These are phyloP conservation scores for Angomonas deanei DNA, from an alignment of 208 protist genomes.

Conservation along the genomic window DNA sequence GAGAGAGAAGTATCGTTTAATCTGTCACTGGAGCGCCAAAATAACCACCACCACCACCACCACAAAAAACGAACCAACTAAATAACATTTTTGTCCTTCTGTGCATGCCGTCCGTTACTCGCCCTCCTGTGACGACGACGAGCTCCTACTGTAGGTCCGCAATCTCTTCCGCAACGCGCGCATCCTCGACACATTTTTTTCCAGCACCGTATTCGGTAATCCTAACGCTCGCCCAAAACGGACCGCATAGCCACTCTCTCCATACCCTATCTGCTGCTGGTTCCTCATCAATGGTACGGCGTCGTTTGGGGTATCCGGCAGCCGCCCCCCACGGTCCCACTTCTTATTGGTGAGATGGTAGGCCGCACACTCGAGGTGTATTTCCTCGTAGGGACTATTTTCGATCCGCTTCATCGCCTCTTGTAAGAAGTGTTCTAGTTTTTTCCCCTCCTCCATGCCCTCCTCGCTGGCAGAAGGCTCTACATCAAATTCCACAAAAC, in stretches of 20 bases:
- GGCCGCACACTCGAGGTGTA: constrained; percentile 20
- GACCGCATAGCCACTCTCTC: constrained; percentile 66
- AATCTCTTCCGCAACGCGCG: constrained; percentile 63
- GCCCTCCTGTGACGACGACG: constrained; percentile 2
- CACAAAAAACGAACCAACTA: neutral
- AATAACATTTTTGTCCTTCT: neutral
- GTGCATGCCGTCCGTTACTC: neutral
- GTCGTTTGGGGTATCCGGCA: constrained; percentile 72
- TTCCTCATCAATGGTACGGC: constrained; percentile 28
- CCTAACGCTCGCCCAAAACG: constrained; percentile 51
- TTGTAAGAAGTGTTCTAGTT: constrained; percentile 8
- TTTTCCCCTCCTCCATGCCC: constrained; percentile 4
- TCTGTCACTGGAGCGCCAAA: neutral
- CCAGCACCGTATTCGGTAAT: constrained; percentile 71
- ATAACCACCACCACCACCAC: neutral
- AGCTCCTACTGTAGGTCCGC: constrained; percentile 15
- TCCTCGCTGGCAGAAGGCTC: neutral
- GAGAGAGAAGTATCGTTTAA: neutral
- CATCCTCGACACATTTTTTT: constrained; percentile 40
- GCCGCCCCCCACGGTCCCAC: constrained; percentile 66
- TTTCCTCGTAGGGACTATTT: constrained; percentile 36
- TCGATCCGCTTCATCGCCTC: constrained; percentile 34
- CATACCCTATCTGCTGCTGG: constrained; percentile 48
- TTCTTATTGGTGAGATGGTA: constrained; percentile 53
- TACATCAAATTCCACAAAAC: constrained; percentile 70